Base-by-base conservation (phyloP, 352 stramenopile species). In the Pythium sp. region DNA sequence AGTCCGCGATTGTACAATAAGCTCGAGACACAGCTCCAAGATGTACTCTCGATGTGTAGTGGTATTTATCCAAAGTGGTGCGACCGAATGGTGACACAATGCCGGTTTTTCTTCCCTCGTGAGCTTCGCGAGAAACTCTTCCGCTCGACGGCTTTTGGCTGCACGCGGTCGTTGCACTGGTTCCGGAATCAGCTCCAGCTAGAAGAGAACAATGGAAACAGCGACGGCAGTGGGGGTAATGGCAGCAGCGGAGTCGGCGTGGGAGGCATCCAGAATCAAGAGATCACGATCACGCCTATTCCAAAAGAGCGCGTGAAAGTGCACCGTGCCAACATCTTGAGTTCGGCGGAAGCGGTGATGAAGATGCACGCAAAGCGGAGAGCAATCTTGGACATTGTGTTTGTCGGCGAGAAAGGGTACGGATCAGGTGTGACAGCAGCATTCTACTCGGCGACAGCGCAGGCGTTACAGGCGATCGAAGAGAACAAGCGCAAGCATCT, bases 241-340 rank as follows among this genome's bases (percentile, higher is more conserved):
- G 71, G 64, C 56, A 57, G 49, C 5, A 26, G 51, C 28, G 59
- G 56, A 12, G 34, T 58, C 65, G 69, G 71, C 28, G 61, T 57
- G 6, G 78, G 69, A 24, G 79, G 85, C 8, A 80, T 89, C 30
- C 80, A 84, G 60, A 92, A 94, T 56, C 83, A 92, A 64, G 86
- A 92, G 61, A 92, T 95, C 41, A 83, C 81, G 22, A 93, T 95
- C 58, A 87, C 85, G 2, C 87, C 86, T 5, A 87, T 95, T 47
- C 87, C 87, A 11, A 95, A 94, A 70, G 86, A 95, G 60, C 86
- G 86, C n/a, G 88, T 93, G 58, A 94, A 93, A 41, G 85, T 95
- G 9, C 74, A 90, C 62, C 84, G 88, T 22, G 75, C 76, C 20
- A 91, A 91, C 47, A 87, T 95, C 51, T 62, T 95, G 41, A 77